Conservation (phyloP, 257 asterid genomes). For the Primulina huaijiensis region DNA sequence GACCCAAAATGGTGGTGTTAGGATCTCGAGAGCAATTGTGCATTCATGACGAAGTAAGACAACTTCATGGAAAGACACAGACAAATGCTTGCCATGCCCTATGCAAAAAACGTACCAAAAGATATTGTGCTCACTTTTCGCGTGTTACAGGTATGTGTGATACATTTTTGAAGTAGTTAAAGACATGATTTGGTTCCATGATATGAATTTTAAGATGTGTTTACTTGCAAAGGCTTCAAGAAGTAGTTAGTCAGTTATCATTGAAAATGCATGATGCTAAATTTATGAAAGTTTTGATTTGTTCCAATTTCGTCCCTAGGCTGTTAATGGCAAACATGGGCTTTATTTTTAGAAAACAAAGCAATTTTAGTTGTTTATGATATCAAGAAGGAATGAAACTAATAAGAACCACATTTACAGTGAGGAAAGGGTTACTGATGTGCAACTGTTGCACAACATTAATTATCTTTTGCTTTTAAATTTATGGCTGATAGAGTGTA, state of each 20-base stretch:
- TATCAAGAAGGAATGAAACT: neutral
- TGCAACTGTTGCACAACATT: neutral
- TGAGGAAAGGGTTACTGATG: neutral
- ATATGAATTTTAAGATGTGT: conserved; percentile 5
- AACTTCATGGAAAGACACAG: conserved; percentile 86
- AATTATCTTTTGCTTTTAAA: neutral
- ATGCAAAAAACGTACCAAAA: conserved; percentile 66
- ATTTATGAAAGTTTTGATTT: too few species aligned
- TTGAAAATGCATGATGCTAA: neutral
- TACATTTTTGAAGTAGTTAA: conserved; percentile 9
- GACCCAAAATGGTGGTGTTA: conserved; percentile 94
- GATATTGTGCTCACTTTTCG: conserved; percentile 67
- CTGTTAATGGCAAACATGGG: too few species aligned
- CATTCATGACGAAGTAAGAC: conserved; percentile 82
- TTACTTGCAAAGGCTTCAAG: neutral
- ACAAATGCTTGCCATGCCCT: conserved; percentile 91
- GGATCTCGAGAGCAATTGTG: conserved; percentile 98
- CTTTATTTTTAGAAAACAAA: too few species aligned
- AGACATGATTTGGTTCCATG: conserved; percentile 15
- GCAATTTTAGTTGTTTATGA: too few species aligned
- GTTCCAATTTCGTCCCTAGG: too few species aligned
- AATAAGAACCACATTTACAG: neutral
- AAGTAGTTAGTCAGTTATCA: neutral
- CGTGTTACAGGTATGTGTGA: conserved; percentile 68
- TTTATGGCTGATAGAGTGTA: neutral